phyloP scores from a whole-genome alignment of 2,329 filamentous ascomycete genomes.

The Alternaria alternata region DNA sequence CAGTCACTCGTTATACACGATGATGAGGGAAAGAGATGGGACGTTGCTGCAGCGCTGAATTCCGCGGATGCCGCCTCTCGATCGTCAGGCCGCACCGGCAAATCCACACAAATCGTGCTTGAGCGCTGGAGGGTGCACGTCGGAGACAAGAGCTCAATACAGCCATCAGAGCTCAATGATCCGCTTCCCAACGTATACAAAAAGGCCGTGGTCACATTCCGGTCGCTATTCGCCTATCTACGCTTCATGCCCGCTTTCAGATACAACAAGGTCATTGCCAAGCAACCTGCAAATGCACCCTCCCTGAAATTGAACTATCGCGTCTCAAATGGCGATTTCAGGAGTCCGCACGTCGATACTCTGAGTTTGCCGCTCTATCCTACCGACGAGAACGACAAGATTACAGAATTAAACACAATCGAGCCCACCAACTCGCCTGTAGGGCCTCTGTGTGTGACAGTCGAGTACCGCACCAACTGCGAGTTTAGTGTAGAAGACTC shows the following conservation, averaged over 20 bases:
- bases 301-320: conserved; percentile 80
- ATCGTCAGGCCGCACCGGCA: conserved; percentile 58
- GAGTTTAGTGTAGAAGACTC: conserved; percentile 92
- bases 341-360: conserved; percentile 68
- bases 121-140: conserved; percentile 92
- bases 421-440: conserved; percentile 86
- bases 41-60: conserved; percentile 84
- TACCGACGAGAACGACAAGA: conserved; percentile 62
- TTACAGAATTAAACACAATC: conserved; percentile 73
- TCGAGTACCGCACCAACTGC: conserved; percentile 86
- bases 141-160: conserved; percentile 64
- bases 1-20: conserved; percentile 89
- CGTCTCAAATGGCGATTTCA: conserved; percentile 69
- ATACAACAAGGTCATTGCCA: conserved; percentile 77
- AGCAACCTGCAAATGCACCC: conserved; percentile 69
- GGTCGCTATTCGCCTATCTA: conserved; percentile 83
- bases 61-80: conserved; percentile 59
- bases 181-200: conserved; percentile 92
- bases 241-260: conserved; percentile 87
- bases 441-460: conserved; percentile 80
- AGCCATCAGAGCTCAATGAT: conserved; percentile 65
- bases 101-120: conserved; percentile 76
- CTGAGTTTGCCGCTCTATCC: conserved; percentile 76
- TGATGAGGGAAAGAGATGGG: conserved; percentile 89
- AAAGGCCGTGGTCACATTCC: conserved; percentile 93